Evolutionary conservation across 345 rosid species (phyloP).

Genomic region (Eucalyptus tenuipes): DNA sequence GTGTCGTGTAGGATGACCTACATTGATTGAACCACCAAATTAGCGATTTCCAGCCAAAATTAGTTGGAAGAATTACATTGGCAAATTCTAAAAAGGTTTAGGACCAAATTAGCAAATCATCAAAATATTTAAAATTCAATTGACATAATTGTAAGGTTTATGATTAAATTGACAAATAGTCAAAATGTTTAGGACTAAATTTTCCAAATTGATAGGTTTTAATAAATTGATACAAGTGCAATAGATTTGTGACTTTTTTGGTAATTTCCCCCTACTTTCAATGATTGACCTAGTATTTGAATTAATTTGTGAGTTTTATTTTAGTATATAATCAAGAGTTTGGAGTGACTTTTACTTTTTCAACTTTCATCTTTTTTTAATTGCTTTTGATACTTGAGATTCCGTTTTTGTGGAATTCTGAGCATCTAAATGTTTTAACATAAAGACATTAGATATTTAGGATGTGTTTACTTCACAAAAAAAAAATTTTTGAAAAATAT

Average conservation of each 20-base stretch:
- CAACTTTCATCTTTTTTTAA: background rate
- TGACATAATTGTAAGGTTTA: no score
- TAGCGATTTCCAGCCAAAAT: background rate
- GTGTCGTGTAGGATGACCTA: no score
- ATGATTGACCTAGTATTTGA: background rate
- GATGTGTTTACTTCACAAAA: no score
- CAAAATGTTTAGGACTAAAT: background rate
- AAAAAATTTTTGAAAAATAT: no score
- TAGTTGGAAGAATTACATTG: fast-evolving
- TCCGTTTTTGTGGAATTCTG: background rate
- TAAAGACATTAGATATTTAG: background rate
- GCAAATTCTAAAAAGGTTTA: no score
- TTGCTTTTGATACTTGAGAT: background rate
- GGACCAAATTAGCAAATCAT: no score
- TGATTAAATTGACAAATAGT: no score
- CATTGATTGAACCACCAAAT: no score
- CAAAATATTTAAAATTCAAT: no score
- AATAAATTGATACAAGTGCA: background rate
- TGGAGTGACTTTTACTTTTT: background rate
- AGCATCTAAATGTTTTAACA: background rate
- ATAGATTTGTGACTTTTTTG: background rate
- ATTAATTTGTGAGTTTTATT: background rate
- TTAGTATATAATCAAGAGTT: background rate
- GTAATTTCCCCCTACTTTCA: background rate
- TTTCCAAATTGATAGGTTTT: no score